Evolutionary conservation across 305 asterid genomes (phyloP), one percentile per base, ranked within the genome.

Genomic region (Andrographis paniculata): DNA sequence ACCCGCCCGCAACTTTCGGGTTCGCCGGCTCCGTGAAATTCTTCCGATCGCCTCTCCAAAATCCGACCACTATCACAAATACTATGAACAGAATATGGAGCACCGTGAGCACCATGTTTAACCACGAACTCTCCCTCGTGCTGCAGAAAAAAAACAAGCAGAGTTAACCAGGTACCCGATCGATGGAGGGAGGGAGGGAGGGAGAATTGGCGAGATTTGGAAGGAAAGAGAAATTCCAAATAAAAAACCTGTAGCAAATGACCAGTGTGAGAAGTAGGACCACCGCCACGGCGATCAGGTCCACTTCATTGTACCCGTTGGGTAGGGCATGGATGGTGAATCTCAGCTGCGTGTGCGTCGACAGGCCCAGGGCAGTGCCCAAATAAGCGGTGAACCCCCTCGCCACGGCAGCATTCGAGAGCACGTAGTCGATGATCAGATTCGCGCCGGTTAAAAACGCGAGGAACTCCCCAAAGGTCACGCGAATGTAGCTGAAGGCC

Each of bases 341-440:
- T 56, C 94, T 57, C 53, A 85, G 64, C 23, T 74, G 67, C 1
- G 71, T 50, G 35, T 56, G 61, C 0, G 69, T 37, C 1, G 93
- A 65, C 3, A 79, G 17, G 18, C 95, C 97, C 3, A 84, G 10
- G 0, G 89, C 94, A 0, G 94, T 75, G 59, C 74, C 80, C 3
- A 88, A 56, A 66, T 88, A 88, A 4, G 74, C 74, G 0, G 97
- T 88, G 68, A 88, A 79, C 14, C 97, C 72, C 53, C 97, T 74
- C 27, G 97, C 92, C 53, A 79, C 95, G 1, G 97, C 97, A 12
- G 97, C 97, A 65, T 88, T 88, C 36, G 97, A 88, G 53, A 88
- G 50, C 5, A 88, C 97, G 46, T 88, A 88, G 52, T 88, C 97
- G 52, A 88, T 69, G 16, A 88, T 74, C 52, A 88, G 66, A 74